Evolutionary conservation across 1,284 basidiomycete genomes (phyloP).

Genomic region (Wallemia mellicola): DNA sequence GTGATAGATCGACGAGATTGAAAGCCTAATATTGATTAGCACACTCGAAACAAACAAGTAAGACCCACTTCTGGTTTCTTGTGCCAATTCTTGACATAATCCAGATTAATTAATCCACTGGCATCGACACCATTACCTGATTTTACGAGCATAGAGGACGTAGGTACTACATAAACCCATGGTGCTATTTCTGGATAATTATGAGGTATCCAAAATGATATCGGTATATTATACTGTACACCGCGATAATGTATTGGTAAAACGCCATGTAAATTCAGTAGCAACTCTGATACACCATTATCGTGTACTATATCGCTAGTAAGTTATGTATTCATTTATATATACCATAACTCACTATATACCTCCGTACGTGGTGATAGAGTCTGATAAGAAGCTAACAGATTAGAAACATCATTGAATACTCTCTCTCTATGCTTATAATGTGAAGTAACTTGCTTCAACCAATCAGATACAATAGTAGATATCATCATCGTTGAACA

Average conservation of each 20-base stretch:
- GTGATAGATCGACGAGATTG: slow-evolving; percentile 31
- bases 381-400: neutral
- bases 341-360: too few species aligned
- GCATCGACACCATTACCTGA: slow-evolving; percentile 46
- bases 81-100: slow-evolving; percentile 46
- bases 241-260: slow-evolving; percentile 54
- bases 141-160: slow-evolving; percentile 61
- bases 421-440: neutral
- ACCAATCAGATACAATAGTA: neutral
- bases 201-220: slow-evolving; percentile 58
- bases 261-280: slow-evolving; percentile 69
- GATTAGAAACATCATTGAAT: neutral
- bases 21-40: slow-evolving; percentile 24
- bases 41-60: slow-evolving; percentile 6
- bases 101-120: slow-evolving; percentile 38
- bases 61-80: slow-evolving; percentile 44
- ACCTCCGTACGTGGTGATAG: neutral
- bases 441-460: neutral
- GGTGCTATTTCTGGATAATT: slow-evolving; percentile 57
- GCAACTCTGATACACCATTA: slow-evolving; percentile 66
- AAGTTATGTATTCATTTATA: neutral
- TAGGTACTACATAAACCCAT: slow-evolving; percentile 83
- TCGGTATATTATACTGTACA: slow-evolving; percentile 69
- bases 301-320: slow-evolving; percentile 35
- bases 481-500: neutral